Conservation (phyloP, 2,329 filamentous ascomycete genomes). For the Beauveria bassiana region DNA sequence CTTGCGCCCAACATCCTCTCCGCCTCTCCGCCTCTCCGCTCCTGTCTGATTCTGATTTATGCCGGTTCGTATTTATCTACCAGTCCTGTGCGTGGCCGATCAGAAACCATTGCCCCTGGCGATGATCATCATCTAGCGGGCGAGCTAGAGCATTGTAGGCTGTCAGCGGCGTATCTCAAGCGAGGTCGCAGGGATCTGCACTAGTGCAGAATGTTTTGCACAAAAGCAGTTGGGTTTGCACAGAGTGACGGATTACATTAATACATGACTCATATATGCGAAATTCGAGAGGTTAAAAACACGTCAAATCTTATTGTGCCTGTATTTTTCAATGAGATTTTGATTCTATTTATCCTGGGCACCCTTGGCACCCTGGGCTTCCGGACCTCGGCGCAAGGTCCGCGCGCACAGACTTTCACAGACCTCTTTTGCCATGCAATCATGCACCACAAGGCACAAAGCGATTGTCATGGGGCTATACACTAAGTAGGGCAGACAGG, state of each 20-base stretch:
- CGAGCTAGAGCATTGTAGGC: neutral
- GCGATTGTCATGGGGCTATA: too few relatives aligned
- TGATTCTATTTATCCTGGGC: neutral
- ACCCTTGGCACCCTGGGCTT: neutral
- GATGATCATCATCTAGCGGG: slow-evolving; percentile 1
- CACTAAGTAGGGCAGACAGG: neutral
- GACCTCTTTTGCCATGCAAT: neutral
- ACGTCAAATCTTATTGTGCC: neutral
- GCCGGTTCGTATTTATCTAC: neutral
- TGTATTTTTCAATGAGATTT: neutral
- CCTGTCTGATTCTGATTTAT: too few relatives aligned
- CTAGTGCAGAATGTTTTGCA: neutral
- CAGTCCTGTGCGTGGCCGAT: neutral
- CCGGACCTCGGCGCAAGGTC: neutral
- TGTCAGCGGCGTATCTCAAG: too few relatives aligned
- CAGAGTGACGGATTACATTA: neutral
- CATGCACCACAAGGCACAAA: too few relatives aligned
- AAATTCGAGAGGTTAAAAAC: too few relatives aligned
- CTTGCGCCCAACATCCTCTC: neutral
- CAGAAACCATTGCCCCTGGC: neutral
- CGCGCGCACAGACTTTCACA: slow-evolving; percentile 1
- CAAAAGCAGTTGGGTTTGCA: neutral
- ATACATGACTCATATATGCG: too few relatives aligned
- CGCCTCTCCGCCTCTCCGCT: neutral
- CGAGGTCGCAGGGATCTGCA: neutral